Percentiles rank a stretch among this genome's conserved stretches.
Conservation (phyloP, 441 rosid genomes). For the Jatropha multifida region DNA sequence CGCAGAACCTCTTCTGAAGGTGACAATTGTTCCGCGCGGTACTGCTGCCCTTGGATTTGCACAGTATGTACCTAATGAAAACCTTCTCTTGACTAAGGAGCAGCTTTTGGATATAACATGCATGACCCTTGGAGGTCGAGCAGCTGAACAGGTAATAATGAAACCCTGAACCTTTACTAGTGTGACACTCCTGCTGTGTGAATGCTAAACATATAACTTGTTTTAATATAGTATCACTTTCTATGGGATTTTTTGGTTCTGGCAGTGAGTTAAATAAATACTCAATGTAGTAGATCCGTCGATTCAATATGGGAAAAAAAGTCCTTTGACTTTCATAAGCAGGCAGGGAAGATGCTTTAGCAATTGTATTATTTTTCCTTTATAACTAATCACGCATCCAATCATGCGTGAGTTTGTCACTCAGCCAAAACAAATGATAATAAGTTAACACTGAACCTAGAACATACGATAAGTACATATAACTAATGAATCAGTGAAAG, state of each 20-base stretch:
- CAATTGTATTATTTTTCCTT: background rate
- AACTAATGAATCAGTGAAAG: background rate
- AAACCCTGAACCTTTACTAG: background rate
- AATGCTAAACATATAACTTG: background rate
- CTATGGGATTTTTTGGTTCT: too few relatives aligned
- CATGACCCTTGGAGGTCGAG: slow-evolving; percentile 69
- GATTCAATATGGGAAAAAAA: too few relatives aligned
- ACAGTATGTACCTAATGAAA: slow-evolving; percentile 66
- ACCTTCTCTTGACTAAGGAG: slow-evolving; percentile 62
- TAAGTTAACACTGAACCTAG: background rate
- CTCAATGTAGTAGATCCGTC: too few relatives aligned
- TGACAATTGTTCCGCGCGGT: slow-evolving; percentile 66
- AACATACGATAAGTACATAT: background rate
- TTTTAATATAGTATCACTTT: background rate
- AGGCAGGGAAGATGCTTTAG: too few relatives aligned
- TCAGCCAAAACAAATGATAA: background rate
- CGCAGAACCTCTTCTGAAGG: slow-evolving; percentile 64
- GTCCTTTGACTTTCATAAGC: too few relatives aligned
- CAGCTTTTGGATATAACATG: slow-evolving; percentile 65
- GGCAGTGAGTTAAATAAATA: too few relatives aligned
- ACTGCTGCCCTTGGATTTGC: slow-evolving; percentile 69
- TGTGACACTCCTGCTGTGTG: background rate
- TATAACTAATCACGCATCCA: background rate
- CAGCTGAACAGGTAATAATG: slow-evolving; percentile 43
- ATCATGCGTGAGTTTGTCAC: background rate